Evolutionary conservation across 2,329 filamentous ascomycete genomes (phyloP), one percentile per base, ranked within the genome.

Genomic region (Dactylellina haptotyla): DNA sequence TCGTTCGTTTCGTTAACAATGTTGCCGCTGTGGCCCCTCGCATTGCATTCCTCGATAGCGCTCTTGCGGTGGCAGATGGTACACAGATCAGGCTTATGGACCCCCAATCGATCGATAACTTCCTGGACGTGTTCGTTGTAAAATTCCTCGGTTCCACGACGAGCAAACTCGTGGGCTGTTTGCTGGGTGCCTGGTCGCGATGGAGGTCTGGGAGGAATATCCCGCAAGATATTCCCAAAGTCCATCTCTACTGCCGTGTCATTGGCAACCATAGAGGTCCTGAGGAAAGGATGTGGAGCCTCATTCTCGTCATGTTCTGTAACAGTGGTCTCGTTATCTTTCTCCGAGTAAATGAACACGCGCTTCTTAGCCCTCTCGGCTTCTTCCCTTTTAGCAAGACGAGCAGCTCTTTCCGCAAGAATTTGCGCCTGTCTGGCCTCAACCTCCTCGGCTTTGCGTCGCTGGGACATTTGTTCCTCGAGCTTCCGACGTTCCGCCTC

Each of bases 11-110:
- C 75, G 26, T 75, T 75, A 32, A 74, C 72, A 25, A 67, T 75
- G 28, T 23, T 75, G 46, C 58, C 70, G 46, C 53, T 75, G 63
- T 54, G 76, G 25, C 56, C 75, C 63, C 53, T 74, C 41, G 45
- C 56, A 39, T 67, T 65, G 73, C 69, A 73, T 32, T 61, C 61
- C 12, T 66, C 69, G 20, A 78, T 69, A 8, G 71, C 70, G n/a
- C 50, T 63, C 41, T 75, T 70, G 14, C 77, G 75, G 16, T 74
- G 62, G 34, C 77, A 78, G 45, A 78, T 76, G 23, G 77, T 78
- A 46, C 77, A 78, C 20, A 74, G 56, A 23, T 75, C 45, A n/a
- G 77, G 63, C 23, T 78, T 76, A 48, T 78, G 77, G 12, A 75
- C 62, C 18, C 62, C 72, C 37, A 75, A 45, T 12, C 46, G 53